Percentiles rank a stretch among this genome's conserved stretches.
Conservation (phyloP, 2,329 filamentous ascomycete species). For the Trichoderma sp. region DNA sequence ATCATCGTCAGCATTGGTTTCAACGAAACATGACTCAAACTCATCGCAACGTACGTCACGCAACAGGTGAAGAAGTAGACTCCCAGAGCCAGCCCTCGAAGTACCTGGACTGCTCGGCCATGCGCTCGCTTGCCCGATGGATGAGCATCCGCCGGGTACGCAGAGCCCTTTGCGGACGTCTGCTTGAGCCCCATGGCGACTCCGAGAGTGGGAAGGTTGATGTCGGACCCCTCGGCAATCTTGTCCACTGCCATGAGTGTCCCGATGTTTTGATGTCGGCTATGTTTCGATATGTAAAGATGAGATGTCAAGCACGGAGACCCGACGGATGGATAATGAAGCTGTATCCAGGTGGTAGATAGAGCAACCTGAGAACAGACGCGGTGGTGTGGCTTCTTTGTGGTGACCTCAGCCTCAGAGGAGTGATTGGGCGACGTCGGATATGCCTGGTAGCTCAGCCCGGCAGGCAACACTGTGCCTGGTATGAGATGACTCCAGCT, state of each 20-base stretch:
- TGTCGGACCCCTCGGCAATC: conserved; percentile 34
- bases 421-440: conserved; percentile 3
- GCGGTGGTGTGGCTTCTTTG: conserved; percentile 15
- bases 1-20: conserved; percentile 25
- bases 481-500: conserved; percentile 11
- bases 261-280: not conserved
- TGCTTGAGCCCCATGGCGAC: conserved; percentile 33
- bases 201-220: conserved; percentile 39
- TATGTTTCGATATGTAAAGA: not conserved
- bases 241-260: conserved; percentile 36
- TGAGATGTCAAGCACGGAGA: not conserved
- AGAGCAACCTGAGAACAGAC: not conserved
- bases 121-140: conserved; percentile 60
- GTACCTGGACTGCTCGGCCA: conserved; percentile 51
- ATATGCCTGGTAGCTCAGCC: conserved; percentile 6
- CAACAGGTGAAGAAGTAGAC: conserved; percentile 56
- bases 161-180: conserved; percentile 30
- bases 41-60: conserved; percentile 47
- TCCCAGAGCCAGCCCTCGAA: conserved; percentile 55
- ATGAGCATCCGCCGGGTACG: conserved; percentile 42
- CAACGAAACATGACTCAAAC: not conserved
- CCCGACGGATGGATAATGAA: not conserved
- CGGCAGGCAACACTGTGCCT: conserved; percentile 18
- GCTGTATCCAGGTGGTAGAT: not conserved
- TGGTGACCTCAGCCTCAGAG: not conserved